Percentiles rank a stretch among this genome's conserved stretches.
Evolutionary conservation across 371 early-diverging fungal species (phyloP).

Genomic region (Mucor sp.): DNA sequence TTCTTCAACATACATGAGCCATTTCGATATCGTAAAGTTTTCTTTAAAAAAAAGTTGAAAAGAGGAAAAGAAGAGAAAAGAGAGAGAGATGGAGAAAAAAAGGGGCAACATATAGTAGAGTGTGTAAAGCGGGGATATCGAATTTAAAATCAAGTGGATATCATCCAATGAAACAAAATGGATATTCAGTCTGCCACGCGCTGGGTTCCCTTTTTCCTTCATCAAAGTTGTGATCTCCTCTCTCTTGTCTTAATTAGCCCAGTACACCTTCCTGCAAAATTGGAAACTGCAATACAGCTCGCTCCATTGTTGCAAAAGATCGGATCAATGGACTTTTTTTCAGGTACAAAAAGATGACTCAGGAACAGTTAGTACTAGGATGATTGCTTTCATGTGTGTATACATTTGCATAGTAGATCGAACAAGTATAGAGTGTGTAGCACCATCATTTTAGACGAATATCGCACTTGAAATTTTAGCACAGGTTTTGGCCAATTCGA

Average conservation of each 20-base stretch:
- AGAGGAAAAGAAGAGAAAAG: not conserved
- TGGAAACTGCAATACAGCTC: not conserved
- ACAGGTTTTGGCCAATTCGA: not conserved
- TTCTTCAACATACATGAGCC: constrained; percentile 2
- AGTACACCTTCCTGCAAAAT: not conserved
- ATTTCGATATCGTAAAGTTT: not conserved
- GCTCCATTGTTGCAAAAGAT: not conserved
- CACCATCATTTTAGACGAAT: not conserved
- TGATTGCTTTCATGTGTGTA: not conserved
- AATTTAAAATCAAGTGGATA: constrained; percentile 2
- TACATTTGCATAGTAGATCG: not conserved
- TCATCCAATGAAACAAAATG: not conserved
- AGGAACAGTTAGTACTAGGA: not conserved
- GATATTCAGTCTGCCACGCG: not conserved
- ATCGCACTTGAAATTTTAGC: not conserved
- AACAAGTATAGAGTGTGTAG: not conserved
- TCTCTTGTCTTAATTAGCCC: not conserved
- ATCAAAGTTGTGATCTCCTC: constrained; percentile 3
- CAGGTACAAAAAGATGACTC: not conserved
- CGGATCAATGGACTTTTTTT: not conserved
- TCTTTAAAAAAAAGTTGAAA: not conserved
- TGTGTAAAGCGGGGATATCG: constrained; percentile 4
- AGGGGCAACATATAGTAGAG: not conserved
- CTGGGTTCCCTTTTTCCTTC: constrained; percentile 5
- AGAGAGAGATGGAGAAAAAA: not conserved